Conservation (phyloP, 2,329 filamentous ascomycete genomes). For the Dothideomycetes sp. region DNA sequence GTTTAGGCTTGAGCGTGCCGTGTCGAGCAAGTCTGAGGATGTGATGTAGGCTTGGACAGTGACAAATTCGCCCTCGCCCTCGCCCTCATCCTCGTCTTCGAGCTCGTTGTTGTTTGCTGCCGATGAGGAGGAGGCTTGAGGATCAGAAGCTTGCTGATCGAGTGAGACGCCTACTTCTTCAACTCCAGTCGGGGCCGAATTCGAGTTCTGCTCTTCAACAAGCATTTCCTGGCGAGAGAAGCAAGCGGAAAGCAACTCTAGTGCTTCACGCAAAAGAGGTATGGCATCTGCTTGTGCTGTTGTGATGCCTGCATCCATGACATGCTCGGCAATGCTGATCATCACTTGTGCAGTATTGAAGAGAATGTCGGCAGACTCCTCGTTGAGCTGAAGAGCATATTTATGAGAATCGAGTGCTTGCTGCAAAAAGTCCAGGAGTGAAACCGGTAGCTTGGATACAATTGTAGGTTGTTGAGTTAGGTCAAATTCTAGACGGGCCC, state of each 20-base stretch:
- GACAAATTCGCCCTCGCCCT: slow-evolving; percentile 58
- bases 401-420: slow-evolving; percentile 56
- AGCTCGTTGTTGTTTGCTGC: slow-evolving; percentile 18
- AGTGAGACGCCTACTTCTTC: slow-evolving; percentile 15
- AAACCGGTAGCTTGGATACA: slow-evolving; percentile 47
- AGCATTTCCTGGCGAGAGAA: slow-evolving; percentile 37
- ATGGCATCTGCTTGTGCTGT: slow-evolving; percentile 39
- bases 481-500: slow-evolving; percentile 60
- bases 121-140: slow-evolving; percentile 13
- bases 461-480: slow-evolving; percentile 58
- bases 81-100: slow-evolving; percentile 24
- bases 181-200: slow-evolving; percentile 13
- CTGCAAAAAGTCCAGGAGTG: slow-evolving; percentile 46
- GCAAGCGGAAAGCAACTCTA: slow-evolving; percentile 49
- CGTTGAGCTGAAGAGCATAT: slow-evolving; percentile 49
- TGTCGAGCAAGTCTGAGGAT: slow-evolving; percentile 57
- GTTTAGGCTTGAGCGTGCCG: slow-evolving; percentile 52
- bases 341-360: slow-evolving; percentile 67
- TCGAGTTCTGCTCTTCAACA: slow-evolving; percentile 32
- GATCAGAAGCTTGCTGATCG: slow-evolving; percentile 25
- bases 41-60: slow-evolving; percentile 59
- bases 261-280: slow-evolving; percentile 49
- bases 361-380: slow-evolving; percentile 56
- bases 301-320: slow-evolving; percentile 45
- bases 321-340: slow-evolving; percentile 54